Conservation (phyloP, 768 basidiomycete genomes). For the Leccinum fibrillosum region DNA sequence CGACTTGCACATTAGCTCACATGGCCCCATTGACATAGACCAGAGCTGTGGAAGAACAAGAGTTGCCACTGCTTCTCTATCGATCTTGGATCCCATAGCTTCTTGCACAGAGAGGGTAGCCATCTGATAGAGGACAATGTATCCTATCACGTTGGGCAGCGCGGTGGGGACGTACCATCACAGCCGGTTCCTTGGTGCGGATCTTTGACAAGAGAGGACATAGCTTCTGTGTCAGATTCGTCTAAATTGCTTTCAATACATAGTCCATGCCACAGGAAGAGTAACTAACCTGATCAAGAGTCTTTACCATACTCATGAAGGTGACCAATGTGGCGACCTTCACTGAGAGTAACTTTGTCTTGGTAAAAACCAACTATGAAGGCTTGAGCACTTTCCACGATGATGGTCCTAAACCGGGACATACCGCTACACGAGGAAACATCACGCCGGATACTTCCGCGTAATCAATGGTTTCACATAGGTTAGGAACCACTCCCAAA, state of each 20-base stretch:
- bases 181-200: conserved; percentile 92
- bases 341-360: conserved; percentile 84
- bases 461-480: conserved; percentile 94
- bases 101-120: conserved; percentile 88
- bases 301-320: conserved; percentile 84
- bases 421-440: conserved; percentile 90
- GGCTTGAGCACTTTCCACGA: conserved; percentile 8
- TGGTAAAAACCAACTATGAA: conserved; percentile 82
- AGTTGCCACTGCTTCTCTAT: conserved; percentile 88
- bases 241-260: conserved; percentile 37
- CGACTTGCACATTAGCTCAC: conserved; percentile 42
- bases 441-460: conserved; percentile 88
- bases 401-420: conserved; percentile 26
- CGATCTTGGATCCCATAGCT: conserved; percentile 94
- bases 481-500: conserved; percentile 73
- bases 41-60: conserved; percentile 89
- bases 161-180: conserved; percentile 61
- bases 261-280: not conserved
- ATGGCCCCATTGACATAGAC: conserved; percentile 96
- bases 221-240: conserved; percentile 89
- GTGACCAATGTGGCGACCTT: conserved; percentile 88
- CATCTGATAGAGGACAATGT: conserved; percentile 48
- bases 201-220: conserved; percentile 94
- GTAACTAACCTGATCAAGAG: conserved; percentile 71
- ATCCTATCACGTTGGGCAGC: not conserved